phyloP scores from a whole-genome alignment of 1,284 basidiomycete species.

The Heterobasidion occidentale region DNA sequence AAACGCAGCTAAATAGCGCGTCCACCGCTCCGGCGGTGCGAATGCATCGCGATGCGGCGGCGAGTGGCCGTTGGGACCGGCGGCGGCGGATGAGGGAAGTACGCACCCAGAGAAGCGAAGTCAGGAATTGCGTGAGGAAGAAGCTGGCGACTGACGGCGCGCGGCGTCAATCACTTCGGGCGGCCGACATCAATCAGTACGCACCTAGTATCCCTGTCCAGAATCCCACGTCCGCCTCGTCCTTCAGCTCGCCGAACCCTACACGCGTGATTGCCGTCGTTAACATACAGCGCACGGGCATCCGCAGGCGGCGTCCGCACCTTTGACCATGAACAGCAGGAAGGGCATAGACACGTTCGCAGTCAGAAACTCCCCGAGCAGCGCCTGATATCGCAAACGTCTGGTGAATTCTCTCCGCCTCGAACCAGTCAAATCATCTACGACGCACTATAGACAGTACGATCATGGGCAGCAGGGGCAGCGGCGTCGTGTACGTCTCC shows the following conservation, averaged over 20 bases:
- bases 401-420: neutral
- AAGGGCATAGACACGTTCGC: slow-evolving; percentile 90
- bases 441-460: slow-evolving; percentile 77
- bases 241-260: slow-evolving; percentile 60
- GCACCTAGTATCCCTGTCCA: slow-evolving; percentile 79
- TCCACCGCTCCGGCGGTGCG: neutral
- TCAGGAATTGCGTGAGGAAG: slow-evolving; percentile 86
- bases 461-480: slow-evolving; percentile 84
- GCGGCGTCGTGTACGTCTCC: slow-evolving; percentile 66
- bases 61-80: neutral
- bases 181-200: slow-evolving; percentile 10
- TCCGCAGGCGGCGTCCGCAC: slow-evolving; percentile 25
- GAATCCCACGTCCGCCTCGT: slow-evolving; percentile 75
- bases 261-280: neutral
- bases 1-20: neutral
- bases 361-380: slow-evolving; percentile 89
- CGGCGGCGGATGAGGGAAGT: slow-evolving; percentile 7
- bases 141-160: slow-evolving; percentile 58
- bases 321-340: slow-evolving; percentile 88
- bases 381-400: slow-evolving; percentile 47
- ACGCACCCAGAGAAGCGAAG: slow-evolving; percentile 80
- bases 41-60: no score
- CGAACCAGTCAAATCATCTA: no score
- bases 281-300: neutral
- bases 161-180: slow-evolving; percentile 3